Percentiles rank a stretch among this genome's conserved stretches.
Conservation (phyloP, 495 filamentous ascomycete species). For the Paragyromitra xinjiangensis region DNA sequence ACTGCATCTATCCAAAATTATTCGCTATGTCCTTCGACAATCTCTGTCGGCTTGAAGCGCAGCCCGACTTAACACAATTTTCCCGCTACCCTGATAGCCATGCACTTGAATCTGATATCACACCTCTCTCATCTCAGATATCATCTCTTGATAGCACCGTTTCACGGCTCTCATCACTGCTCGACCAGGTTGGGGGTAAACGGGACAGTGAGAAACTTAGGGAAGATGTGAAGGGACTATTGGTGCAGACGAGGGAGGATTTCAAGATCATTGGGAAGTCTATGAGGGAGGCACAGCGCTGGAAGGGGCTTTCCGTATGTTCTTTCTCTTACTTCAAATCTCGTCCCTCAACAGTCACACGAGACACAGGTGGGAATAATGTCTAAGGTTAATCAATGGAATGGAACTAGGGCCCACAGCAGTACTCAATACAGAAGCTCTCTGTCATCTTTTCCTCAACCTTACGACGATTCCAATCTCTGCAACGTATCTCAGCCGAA, state of each 20-base stretch:
- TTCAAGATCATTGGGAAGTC: conserved; percentile 10
- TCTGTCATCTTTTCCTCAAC: conserved; percentile 1
- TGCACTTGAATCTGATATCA: not conserved
- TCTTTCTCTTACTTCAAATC: not conserved
- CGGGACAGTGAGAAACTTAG: not conserved
- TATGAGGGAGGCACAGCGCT: conserved; percentile 8
- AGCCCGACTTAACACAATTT: not conserved
- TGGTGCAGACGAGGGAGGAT: not conserved
- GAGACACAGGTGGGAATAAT: not conserved
- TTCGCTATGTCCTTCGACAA: conserved; percentile 30
- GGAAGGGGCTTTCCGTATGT: conserved; percentile 17
- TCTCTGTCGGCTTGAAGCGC: conserved; percentile 6
- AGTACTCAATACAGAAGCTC: conserved; percentile 12
- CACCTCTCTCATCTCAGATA: conserved; percentile 12
- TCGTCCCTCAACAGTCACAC: not conserved
- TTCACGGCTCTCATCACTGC: conserved; percentile 13
- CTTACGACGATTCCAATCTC: conserved; percentile 12
- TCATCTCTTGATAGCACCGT: conserved; percentile 1
- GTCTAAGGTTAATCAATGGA: not conserved
- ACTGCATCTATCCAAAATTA: not conserved
- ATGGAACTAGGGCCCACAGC: not conserved
- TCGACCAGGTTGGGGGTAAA: conserved; percentile 5
- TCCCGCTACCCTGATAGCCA: not conserved
- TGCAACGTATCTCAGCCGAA: conserved; percentile 20
- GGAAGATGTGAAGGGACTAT: not conserved